These are phyloP conservation scores for Sarocladium brachiariae DNA, from an alignment of 2,329 filamentous ascomycete species.

Conservation along the genomic window DNA sequence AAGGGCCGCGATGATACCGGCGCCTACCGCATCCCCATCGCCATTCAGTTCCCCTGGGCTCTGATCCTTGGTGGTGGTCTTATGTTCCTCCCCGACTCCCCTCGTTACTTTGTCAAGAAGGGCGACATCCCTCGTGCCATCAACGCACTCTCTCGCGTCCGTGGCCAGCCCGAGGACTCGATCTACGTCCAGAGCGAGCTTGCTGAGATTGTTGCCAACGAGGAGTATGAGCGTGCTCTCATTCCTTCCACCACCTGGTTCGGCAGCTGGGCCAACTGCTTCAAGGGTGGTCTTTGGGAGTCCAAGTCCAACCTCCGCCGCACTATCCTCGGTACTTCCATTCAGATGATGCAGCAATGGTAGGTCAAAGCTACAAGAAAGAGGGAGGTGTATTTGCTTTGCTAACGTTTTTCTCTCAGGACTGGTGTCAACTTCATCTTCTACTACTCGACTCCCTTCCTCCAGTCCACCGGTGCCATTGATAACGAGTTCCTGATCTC, in stretches of 20 bases:
- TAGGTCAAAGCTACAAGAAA: too few species aligned
- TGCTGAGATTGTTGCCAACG: constrained; percentile 81
- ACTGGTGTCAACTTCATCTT: constrained; percentile 93
- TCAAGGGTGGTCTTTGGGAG: constrained; percentile 55
- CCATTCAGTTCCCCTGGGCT: constrained; percentile 74
- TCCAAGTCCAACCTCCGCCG: constrained; percentile 63
- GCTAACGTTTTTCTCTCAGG: constrained; percentile 11
- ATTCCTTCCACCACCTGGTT: constrained; percentile 61
- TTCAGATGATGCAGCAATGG: constrained; percentile 77
- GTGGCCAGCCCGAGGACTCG: constrained; percentile 66
- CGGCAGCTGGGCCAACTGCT: constrained; percentile 62
- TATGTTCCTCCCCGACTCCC: constrained; percentile 74
- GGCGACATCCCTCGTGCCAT: constrained; percentile 61
- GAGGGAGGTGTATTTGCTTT: too few species aligned
- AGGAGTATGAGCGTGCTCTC: constrained; percentile 71
- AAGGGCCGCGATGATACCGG: constrained; percentile 54
- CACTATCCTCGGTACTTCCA: constrained; percentile 62
- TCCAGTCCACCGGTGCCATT: constrained; percentile 71
- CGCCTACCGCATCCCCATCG: constrained; percentile 76
- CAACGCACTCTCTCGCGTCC: constrained; percentile 56
- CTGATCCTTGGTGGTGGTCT: constrained; percentile 67
- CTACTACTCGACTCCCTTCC: constrained; percentile 80
- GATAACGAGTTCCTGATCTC: constrained; percentile 74
- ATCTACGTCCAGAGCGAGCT: constrained; percentile 73
- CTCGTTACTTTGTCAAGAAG: constrained; percentile 78